Evolutionary conservation across 805 yeast species (phyloP).

Genomic region (Millerozyma acaciae): DNA sequence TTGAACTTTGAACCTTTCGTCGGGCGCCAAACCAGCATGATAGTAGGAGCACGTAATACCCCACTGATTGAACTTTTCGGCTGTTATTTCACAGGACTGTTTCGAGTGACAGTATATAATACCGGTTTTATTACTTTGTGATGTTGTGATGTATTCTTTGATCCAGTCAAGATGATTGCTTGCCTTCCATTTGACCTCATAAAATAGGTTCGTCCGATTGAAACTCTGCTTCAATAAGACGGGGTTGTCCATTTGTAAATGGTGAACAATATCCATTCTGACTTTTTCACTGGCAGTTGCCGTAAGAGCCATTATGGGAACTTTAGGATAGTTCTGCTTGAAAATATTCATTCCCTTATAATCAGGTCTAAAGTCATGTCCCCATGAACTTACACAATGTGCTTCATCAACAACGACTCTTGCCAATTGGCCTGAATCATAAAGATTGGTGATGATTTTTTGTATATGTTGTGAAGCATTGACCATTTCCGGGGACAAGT

Average conservation of each 20-base stretch:
- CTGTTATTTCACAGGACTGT: conserved; percentile 78
- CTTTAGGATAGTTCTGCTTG: conserved; percentile 66
- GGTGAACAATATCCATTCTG: conserved; percentile 76
- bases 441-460: conserved; percentile 54
- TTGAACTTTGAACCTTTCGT: conserved; percentile 71
- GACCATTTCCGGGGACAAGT: conserved; percentile 93
- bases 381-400: conserved; percentile 98
- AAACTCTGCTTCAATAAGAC: conserved; percentile 82
- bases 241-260: conserved; percentile 60
- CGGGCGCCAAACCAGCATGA: conserved; percentile 92
- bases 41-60: conserved; percentile 75
- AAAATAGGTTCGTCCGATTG: conserved; percentile 80
- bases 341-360: conserved; percentile 77
- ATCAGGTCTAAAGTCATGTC: conserved; percentile 97
- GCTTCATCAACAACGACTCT: conserved; percentile 95
- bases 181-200: conserved; percentile 69
- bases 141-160: conserved; percentile 46
- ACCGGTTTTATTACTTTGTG: conserved; percentile 64
- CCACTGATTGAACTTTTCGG: conserved; percentile 50
- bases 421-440: conserved; percentile 58
- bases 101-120: conserved; percentile 93
- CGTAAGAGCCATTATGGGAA: conserved; percentile 93
- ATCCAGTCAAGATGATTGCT: conserved; percentile 56
- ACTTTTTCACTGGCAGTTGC: conserved; percentile 96
- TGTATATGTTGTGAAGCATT: conserved; percentile 68